Base-by-base conservation (phyloP, 768 basidiomycete species). In the Agaricus subrufescens region DNA sequence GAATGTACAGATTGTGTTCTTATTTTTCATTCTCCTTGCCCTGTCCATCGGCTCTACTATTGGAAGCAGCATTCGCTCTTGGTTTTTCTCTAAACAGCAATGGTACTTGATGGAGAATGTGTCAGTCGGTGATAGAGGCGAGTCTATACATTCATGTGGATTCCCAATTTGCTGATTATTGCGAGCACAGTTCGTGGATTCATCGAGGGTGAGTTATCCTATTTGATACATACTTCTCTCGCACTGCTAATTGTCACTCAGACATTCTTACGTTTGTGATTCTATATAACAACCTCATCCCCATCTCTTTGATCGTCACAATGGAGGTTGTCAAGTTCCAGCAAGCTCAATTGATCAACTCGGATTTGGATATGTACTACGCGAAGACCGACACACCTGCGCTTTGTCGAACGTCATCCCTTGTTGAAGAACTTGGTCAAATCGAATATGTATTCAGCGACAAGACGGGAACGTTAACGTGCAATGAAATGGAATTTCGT, bases 271-370 rank as follows among this genome's bases (percentile, higher is more conserved):
- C 97, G 9, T 99, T 98, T 76, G 91, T 98, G 71, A 96, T 99
- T 70, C 80, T 98, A 40, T 98, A 98, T 79, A 98, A 98, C 76
- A 99, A 98, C 74, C 81, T 99, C 63, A 98, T 99, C 58, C 96
- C 96, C 3, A 99, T 99, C 65, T 98, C 96, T 54, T 86, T 99
- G 62, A 96, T 98, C 64, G 97, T 99, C 63, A 98, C 97, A 3
- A 98, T 98, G 89, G 97, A 99, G 75, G 90, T 98, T 34, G 97
- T 99, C 74, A 98, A 98, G 69, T 98, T 89, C 66, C 94, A 97
- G 69, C 97, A 98, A 73, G 95, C 97, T 1, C 89, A 91, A 37
- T 81, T 98, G 51, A 99, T 99, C 78, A 99, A 98, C 70, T 94
- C 84, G 26, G 97, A 96, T 71, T 83, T 96, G 50, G 97, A 99